Evolutionary conservation across 352 stramenopile species (phyloP), one percentile per base, ranked within the genome.

Genomic region (Globisporangium carolinianum): DNA sequence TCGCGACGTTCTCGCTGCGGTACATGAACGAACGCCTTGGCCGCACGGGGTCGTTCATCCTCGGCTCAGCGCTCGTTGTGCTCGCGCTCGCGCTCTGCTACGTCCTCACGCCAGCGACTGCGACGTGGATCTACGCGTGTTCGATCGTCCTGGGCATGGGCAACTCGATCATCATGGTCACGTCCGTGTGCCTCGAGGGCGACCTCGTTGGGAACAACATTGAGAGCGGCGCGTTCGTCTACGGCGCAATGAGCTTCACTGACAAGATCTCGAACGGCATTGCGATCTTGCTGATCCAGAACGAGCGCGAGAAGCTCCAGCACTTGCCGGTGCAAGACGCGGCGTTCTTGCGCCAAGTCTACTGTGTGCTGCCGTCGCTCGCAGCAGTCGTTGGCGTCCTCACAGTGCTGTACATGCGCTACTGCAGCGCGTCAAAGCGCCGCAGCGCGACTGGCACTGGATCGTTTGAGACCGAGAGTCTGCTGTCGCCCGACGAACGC

Each of bases 161-260:
- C 51, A 91, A 93, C 63, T 91, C 83, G 4, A 88, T 91, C 53
- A 87, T 94, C 51, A 94, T 94, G 85, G 85, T 94, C 38, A 91
- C 83, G 10, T 90, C 79, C 0, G 85, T 94, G 46, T 93, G 80
- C 55, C 59, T 93, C 10, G 86, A 91, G 58, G 85, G 81, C 46
- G 85, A 92, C 53, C 62, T 94, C 4, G 82, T 94, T 1, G 85
- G 85, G 14, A 87, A 86, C 65, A 86, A 89, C 58, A 69, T 87
- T 43, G 85, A 92, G 60, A 91, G 79, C 49, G 85, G 85, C 39
- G 85, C 85, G 12, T 94, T 94, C 48, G 85, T 94, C 36, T 94
- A 91, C 65, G 85, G 85, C 32, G 78, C 82, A 8, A 91, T 94
- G 82, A 92, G 83, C 57, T 91, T 94, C 65, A 91, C 82, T 14